These are phyloP conservation scores for Globisporangium okanoganense DNA, from an alignment of 352 stramenopile species.

Conservation along the genomic window DNA sequence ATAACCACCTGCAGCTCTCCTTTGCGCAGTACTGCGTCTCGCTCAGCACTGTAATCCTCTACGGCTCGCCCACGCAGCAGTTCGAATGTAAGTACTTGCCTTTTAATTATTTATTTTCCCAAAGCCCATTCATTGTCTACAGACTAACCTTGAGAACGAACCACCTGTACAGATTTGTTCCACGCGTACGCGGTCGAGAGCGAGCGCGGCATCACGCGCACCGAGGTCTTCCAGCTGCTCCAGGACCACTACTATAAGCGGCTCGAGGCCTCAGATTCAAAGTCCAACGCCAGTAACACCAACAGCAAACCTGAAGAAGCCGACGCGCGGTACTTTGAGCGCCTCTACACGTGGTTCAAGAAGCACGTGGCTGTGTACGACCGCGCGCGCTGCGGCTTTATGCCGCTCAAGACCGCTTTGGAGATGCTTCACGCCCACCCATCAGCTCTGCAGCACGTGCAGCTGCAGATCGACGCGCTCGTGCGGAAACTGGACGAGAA, in stretches of 20 bases:
- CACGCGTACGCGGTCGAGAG: slow-evolving; percentile 50
- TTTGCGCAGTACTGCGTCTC: slow-evolving; percentile 56
- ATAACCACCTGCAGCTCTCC: slow-evolving; percentile 15
- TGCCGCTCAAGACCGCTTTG: slow-evolving; percentile 28
- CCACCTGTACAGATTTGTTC: slow-evolving; percentile 34
- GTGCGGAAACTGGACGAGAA: slow-evolving; percentile 42
- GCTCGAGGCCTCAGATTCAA: not conserved
- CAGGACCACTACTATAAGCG: slow-evolving; percentile 42
- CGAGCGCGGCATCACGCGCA: slow-evolving; percentile 51
- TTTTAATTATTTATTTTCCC: not conserved
- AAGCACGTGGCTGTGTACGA: slow-evolving; percentile 59
- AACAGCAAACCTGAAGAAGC: slow-evolving; percentile 10
- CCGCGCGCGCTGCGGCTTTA: slow-evolving; percentile 24
- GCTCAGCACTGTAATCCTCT: slow-evolving; percentile 38
- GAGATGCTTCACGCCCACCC: slow-evolving; percentile 47
- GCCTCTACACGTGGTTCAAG: slow-evolving; percentile 73
- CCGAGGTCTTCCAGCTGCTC: slow-evolving; percentile 47
- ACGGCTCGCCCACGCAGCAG: slow-evolving; percentile 37
- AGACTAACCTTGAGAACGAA: not conserved
- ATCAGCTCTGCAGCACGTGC: slow-evolving; percentile 33
- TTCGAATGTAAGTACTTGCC: slow-evolving; percentile 66
- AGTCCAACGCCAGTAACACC: not conserved
- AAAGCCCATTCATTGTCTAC: no score
- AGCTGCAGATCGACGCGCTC: slow-evolving; percentile 45
- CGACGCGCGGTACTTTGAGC: slow-evolving; percentile 51